These are phyloP conservation scores for Nicotiana attenuata DNA, from an alignment of 257 asterid genomes.

Conservation along the genomic window DNA sequence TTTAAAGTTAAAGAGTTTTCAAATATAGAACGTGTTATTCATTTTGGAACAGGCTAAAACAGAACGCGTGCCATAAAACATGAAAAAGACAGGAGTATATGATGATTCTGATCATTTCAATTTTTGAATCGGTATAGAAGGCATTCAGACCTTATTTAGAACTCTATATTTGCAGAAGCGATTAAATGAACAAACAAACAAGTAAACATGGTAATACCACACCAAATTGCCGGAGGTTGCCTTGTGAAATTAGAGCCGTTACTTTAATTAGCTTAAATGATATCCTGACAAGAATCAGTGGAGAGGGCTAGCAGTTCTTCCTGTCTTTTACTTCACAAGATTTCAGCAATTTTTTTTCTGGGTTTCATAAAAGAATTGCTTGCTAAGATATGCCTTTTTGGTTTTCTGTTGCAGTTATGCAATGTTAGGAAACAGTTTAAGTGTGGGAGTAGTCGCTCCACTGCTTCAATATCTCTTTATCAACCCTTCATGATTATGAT, in stretches of 20 bases:
- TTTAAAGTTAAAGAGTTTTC: neutral
- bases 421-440: slow-evolving; percentile 82
- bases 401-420: slow-evolving; percentile 62
- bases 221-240: neutral
- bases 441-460: slow-evolving; percentile 80
- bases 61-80: neutral
- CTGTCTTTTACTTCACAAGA: neutral
- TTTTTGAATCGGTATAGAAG: neutral
- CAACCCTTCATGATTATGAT: slow-evolving; percentile 14
- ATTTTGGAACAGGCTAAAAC: neutral
- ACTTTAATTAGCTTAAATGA: neutral
- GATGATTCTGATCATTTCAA: neutral
- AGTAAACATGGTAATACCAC: neutral
- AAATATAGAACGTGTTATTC: neutral
- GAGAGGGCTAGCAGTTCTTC: neutral
- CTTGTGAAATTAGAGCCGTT: neutral
- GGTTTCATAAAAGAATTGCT: neutral
- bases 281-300: neutral
- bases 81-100: neutral
- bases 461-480: slow-evolving; percentile 48
- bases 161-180: neutral
- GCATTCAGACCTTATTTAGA: neutral
- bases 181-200: neutral
- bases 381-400: neutral
- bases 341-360: neutral